Evolutionary conservation across 2,329 filamentous ascomycete genomes (phyloP), one percentile per base, ranked within the genome.

Genomic region (Leptodontidium sp.): DNA sequence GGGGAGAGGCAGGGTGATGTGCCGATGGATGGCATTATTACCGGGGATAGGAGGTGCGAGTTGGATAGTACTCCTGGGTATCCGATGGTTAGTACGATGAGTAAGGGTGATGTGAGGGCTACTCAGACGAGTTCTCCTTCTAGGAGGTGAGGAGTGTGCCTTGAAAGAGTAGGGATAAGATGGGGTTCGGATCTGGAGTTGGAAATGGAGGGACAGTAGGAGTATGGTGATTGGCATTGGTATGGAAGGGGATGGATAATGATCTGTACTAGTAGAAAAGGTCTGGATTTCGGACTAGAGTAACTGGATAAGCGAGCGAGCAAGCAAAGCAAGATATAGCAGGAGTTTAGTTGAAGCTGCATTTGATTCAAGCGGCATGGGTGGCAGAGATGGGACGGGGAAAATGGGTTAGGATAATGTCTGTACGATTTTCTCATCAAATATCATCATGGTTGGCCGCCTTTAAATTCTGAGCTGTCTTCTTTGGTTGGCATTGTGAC

Each of bases 21-120:
- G 47, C 43, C 58, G 11, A 68, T 65, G 69, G 50, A 55, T 43
- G 61, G 61, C 1, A 59, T 61, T 43, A 38, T 70, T 21, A 65
- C 65, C 0, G 68, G 68, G 0, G 68, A 70, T 58, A 61, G 61
- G 61, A 67, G 55, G 26, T 70, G 68, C 62, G 68, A 70, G 9
- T 29, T 63, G 57, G 32, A 26, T n/a, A 50, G 26, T 21, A 15
- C 17, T 26, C 29, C 29, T 35, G 49, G 29, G 4, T 61, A 67
- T 59, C 59, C 65, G 26, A 61, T 52, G 49, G 26, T 26, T 26
- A 55, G 26, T n/a, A 50, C 29, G 6, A 38, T 21, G 8, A 32
- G n/a, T 8, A 47, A 57, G 8, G 24, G n/a, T 5, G 65, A 50
- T 32, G 21, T 45, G 11, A 40, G 32, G 17, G 15, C 21, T 8